These are phyloP conservation scores for Wickerhamiella sergipiensis DNA, from an alignment of 805 yeast genomes.

Conservation along the genomic window DNA sequence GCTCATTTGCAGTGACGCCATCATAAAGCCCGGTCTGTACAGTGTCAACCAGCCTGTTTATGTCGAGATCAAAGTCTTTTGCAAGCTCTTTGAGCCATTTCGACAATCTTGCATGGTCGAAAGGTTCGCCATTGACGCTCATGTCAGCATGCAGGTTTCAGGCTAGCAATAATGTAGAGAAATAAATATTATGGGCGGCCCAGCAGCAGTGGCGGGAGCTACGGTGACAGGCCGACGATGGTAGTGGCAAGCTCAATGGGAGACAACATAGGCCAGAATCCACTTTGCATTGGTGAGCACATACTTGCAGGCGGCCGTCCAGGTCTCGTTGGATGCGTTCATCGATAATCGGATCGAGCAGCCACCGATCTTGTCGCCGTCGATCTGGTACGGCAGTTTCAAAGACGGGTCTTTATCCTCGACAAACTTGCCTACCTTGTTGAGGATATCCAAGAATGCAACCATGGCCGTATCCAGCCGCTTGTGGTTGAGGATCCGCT, in stretches of 20 bases:
- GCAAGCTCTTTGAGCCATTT: background rate
- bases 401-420: constrained; percentile 35
- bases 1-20: constrained; percentile 60
- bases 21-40: constrained; percentile 85
- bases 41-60: constrained; percentile 75
- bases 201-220: no score
- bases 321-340: constrained; percentile 50
- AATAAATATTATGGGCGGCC: no score
- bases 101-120: background rate
- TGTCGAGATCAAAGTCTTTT: constrained; percentile 47
- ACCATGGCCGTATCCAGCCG: constrained; percentile 72
- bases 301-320: constrained; percentile 85
- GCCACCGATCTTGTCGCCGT: constrained; percentile 62
- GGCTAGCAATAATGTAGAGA: no score
- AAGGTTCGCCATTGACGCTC: background rate
- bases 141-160: background rate
- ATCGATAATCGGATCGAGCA: constrained; percentile 58
- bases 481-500: constrained; percentile 58
- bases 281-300: constrained; percentile 70
- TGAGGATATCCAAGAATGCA: constrained; percentile 51
- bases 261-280: constrained; percentile 53
- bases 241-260: no score
- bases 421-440: constrained; percentile 34
- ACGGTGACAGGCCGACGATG: no score
- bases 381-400: constrained; percentile 63